Evolutionary conservation across 1,284 basidiomycete species (phyloP), one percentile per base, ranked within the genome.

Genomic region (Neonothopanus nambi): DNA sequence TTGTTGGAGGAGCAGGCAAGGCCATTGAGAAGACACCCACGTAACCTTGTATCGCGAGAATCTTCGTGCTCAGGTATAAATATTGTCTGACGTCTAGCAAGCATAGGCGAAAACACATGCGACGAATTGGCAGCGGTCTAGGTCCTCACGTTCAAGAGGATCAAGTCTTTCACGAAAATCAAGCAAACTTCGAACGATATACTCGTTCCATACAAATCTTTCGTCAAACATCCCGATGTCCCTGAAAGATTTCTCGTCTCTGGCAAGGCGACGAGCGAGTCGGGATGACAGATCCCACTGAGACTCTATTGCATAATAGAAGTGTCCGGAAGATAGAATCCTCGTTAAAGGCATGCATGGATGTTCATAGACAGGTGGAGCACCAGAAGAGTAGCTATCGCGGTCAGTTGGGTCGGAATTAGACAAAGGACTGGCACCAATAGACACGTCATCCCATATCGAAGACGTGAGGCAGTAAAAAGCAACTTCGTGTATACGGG

Each of bases 31-130:
- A 87, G 42, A 82, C 75, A 0, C 91, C 93, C 57, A 85, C 91
- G 69, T 85, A 98, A 9, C 96, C 97, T 78, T 99, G 96, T 37
- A 98, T 97, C 24, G 91, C 86, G 17, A 95, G 80, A n/a, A 96
- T 78, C 85, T 84, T 63, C 2, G 20, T 13, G 23, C 9, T 11
- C 18, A 15, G 33, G 40, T 26, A 8, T 43, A 40, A 44, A 11
- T 33, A 9, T 12, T 33, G 12, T 11, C 23, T 61, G 59, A 13
- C n/a, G n/a, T n/a, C n/a, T n/a, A n/a, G n/a, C n/a, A n/a, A 73
- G 57, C 7, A 71, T 61, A 46, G 33, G 2, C 18, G 48, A 18
- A 47, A 21, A 6, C 26, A 75, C 84, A 62, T 70, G 94, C 90
- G 48, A 95, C 80, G 61, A 91, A 95, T 63, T 91, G 85, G 61